Evolutionary conservation across 164 flowering plant species (phyloP), one percentile per base, ranked within the genome.

Genomic region (Euptelea pleiosperma): DNA sequence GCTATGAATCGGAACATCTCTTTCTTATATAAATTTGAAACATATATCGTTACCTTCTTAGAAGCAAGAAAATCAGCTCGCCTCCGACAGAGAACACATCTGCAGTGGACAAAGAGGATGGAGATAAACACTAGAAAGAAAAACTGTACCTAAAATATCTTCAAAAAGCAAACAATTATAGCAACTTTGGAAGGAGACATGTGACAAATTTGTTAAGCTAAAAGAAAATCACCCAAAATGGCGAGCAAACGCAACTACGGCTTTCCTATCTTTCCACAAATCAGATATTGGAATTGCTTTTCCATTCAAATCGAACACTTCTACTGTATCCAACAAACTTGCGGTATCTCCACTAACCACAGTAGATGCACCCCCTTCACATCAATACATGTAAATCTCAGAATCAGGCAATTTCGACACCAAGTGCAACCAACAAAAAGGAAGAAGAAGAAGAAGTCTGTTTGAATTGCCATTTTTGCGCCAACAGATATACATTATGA

Each of bases 211-310:
- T 6, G 10, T 6, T 0, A 47, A 16, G 7, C 8, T 24, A 65
- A 14, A 52, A 8, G 28, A 43, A 21, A 49, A 59, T 24, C 55
- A 92, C 96, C 96, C 97, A 53, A 93, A 93, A 79, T 89, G 98
- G 55, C 97, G 94, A 58, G 98, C 92, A 71, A 89, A 93, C 28
- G 98, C 98, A 51, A 89, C 78, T 29, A 90, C 90, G 30, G 92
- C 89, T 72, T 82, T 93, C 72, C 97, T 76, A 60, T 89, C 92
- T 63, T 89, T 87, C 98, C 98, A 93, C 68, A 93, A 64, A 75
- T 89, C 85, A 57, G 90, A 76, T 45, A 93, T 73, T 1, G 78
- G 73, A 74, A 87, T 54, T n/a, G 62, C 81, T 24, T 71, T 77
- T 56, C 97, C 96, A 42, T 70, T 60, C 82, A 86, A 78, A 74